These are phyloP conservation scores for Globisporangium irregulare DNA, from an alignment of 352 stramenopile genomes.

Conservation along the genomic window DNA sequence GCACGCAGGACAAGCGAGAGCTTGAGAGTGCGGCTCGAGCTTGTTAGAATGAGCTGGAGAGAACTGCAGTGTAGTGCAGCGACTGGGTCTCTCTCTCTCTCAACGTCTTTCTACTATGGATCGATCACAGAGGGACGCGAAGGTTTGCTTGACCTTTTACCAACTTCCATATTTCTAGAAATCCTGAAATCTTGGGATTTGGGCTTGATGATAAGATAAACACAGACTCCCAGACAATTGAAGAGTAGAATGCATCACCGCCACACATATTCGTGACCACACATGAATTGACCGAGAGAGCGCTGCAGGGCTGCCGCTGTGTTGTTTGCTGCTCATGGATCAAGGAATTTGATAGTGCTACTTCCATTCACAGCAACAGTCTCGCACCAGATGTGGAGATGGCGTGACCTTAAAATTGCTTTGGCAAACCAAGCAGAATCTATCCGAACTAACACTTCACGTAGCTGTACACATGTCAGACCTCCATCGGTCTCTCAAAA, in stretches of 20 bases:
- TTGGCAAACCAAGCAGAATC: too few species aligned
- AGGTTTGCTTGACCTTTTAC: not conserved
- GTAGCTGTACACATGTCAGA: not conserved
- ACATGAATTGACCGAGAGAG: not conserved
- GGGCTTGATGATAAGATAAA: not conserved
- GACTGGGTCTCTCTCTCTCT: not conserved
- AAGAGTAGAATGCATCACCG: too few species aligned
- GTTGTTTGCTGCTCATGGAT: too few species aligned
- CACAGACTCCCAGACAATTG: not conserved
- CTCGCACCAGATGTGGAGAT: too few species aligned
- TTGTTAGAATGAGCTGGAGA: not conserved
- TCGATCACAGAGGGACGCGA: not conserved
- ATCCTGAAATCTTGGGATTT: not conserved
- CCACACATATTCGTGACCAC: not conserved
- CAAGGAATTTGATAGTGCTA: not conserved
- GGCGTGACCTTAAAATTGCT: too few species aligned
- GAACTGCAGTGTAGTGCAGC: not conserved
- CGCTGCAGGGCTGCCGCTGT: not conserved
- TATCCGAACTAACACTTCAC: too few species aligned
- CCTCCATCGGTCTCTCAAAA: not conserved
- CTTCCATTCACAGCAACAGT: not conserved
- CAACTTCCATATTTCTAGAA: not conserved
- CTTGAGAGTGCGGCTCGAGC: not conserved
- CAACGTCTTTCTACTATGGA: not conserved
- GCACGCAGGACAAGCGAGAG: not conserved